Conservation (phyloP, 441 rosid species). For the Biscutella auriculata region DNA sequence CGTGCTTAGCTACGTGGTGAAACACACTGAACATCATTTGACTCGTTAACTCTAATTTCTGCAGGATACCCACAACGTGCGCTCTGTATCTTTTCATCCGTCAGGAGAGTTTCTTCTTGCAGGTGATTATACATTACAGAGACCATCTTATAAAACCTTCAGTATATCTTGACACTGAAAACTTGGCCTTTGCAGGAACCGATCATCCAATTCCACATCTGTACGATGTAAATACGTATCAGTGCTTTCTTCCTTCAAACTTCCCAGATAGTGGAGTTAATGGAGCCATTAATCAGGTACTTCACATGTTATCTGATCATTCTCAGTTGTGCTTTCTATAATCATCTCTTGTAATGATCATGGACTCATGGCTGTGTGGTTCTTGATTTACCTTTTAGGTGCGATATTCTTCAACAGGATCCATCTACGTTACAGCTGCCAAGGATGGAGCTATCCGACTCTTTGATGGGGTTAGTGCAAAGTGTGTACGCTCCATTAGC, state of each 20-base stretch:
- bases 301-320: neutral
- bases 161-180: neutral
- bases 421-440: slow-evolving; percentile 71
- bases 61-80: slow-evolving; percentile 81
- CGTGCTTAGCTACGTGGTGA: neutral
- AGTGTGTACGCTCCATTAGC: slow-evolving; percentile 48
- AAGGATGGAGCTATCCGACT: slow-evolving; percentile 73
- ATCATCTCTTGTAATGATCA: neutral
- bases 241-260: slow-evolving; percentile 60
- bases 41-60: slow-evolving; percentile 13
- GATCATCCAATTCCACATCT: slow-evolving; percentile 75
- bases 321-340: neutral
- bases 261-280: slow-evolving; percentile 42
- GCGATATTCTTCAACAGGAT: slow-evolving; percentile 70
- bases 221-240: slow-evolving; percentile 74
- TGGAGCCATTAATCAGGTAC: slow-evolving; percentile 84
- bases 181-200: slow-evolving; percentile 40
- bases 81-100: slow-evolving; percentile 72
- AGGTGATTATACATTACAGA: slow-evolving; percentile 25
- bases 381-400: slow-evolving; percentile 40
- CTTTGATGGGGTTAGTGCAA: slow-evolving; percentile 67
- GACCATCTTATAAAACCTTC: neutral
- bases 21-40: neutral
- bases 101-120: slow-evolving; percentile 75
- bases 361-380: slow-evolving; percentile 4